Evolutionary conservation across 345 rosid species (phyloP).

Genomic region (Eucalyptus erythrocorys): DNA sequence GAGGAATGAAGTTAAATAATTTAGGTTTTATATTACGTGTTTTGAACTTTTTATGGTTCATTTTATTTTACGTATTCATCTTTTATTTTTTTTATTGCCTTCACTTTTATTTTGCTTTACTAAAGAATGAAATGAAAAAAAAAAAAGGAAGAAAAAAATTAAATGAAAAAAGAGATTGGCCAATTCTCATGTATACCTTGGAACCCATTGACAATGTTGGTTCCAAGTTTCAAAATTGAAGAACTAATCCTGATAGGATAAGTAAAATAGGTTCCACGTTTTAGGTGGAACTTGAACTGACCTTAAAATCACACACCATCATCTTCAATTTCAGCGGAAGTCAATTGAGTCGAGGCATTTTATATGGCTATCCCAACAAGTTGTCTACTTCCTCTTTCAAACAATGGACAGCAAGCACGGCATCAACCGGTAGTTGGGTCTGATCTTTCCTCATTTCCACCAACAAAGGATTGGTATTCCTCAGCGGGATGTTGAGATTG

Average conservation of each 20-base stretch:
- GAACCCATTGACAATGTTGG: not conserved
- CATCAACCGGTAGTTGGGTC: not conserved
- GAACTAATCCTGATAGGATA: accelerated
- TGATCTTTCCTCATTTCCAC: not conserved
- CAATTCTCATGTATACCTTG: not conserved
- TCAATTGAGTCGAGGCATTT: not conserved
- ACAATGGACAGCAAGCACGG: not conserved
- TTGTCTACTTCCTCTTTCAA: not conserved
- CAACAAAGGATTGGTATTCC: not conserved
- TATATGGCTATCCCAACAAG: not conserved
- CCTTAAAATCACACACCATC: not conserved
- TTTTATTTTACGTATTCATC: too few species aligned
- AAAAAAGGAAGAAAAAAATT: too few species aligned
- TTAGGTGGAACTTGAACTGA: not conserved
- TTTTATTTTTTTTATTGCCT: not conserved
- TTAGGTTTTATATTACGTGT: not conserved
- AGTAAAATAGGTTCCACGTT: not conserved
- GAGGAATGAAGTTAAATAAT: not conserved
- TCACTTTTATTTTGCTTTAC: not conserved
- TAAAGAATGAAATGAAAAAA: too few species aligned
- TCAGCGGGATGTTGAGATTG: not conserved
- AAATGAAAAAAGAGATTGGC: not conserved
- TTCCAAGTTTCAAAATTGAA: too few species aligned
- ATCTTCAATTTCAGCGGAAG: not conserved
- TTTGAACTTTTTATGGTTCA: too few species aligned